These are phyloP conservation scores for Pichia ethanolica DNA, from an alignment of 805 yeast genomes.

Conservation along the genomic window DNA sequence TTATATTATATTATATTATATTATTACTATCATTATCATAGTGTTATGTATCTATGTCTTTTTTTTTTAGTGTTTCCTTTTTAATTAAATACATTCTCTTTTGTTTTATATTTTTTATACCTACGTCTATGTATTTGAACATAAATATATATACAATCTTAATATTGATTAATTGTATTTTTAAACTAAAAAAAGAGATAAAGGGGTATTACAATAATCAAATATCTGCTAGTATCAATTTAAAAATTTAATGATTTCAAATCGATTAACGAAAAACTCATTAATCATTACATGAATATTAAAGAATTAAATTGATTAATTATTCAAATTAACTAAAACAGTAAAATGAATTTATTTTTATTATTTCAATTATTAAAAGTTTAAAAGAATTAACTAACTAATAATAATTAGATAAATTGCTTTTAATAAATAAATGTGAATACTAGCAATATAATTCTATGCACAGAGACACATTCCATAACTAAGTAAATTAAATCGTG, in stretches of 20 bases:
- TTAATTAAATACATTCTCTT: neutral
- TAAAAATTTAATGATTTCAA: neutral
- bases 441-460: conserved; percentile 2
- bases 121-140: too few species aligned
- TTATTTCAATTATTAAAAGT: neutral
- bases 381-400: too few species aligned
- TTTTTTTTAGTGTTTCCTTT: neutral
- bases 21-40: too few species aligned
- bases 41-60: too few species aligned
- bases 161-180: too few species aligned
- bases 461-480: conserved; percentile 17
- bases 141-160: too few species aligned
- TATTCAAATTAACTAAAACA: neutral
- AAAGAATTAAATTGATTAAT: too few species aligned
- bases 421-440: neutral
- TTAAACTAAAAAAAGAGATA: too few species aligned
- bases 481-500: neutral
- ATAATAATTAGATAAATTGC: too few species aligned
- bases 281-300: neutral
- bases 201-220: too few species aligned
- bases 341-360: too few species aligned
- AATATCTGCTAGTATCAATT: neutral
- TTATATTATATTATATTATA: neutral
- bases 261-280: neutral
- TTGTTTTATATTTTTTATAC: neutral